phyloP scores from a whole-genome alignment of 108 stramenopile species.

The Cyclotella sp. region DNA sequence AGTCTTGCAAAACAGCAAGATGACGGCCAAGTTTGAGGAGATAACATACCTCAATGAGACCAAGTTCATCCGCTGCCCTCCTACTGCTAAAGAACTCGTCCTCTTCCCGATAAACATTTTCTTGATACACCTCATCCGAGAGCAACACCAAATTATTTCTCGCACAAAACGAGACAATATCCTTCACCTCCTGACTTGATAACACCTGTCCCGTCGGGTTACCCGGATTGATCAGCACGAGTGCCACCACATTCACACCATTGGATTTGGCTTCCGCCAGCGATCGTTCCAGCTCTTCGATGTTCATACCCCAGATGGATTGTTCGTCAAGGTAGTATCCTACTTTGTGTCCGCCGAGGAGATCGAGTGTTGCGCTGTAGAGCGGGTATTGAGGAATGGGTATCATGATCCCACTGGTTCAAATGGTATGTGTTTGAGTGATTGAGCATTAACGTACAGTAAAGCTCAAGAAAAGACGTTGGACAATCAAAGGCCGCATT shows the following conservation, averaged over 20 bases:
- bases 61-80: constrained; percentile 80
- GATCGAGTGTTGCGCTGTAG: constrained; percentile 90
- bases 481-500: background rate
- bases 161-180: constrained; percentile 86
- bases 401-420: constrained; percentile 86
- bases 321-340: constrained; percentile 93
- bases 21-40: too few species aligned
- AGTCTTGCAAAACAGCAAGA: background rate
- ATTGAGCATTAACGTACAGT: background rate
- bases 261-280: constrained; percentile 73
- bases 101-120: constrained; percentile 87
- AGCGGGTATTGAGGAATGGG: constrained; percentile 99
- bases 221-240: constrained; percentile 98
- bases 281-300: constrained; percentile 74
- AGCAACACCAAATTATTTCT: constrained; percentile 86
- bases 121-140: constrained; percentile 98
- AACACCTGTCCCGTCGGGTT: constrained; percentile 97
- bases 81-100: constrained; percentile 82
- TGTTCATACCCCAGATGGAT: constrained; percentile 80
- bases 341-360: constrained; percentile 86
- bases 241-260: constrained; percentile 71
- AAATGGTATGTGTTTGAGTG: background rate
- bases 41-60: constrained; percentile 62
- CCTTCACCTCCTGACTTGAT: constrained; percentile 73
- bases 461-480: background rate